Evolutionary conservation across 148 eudicot genomes (phyloP).

Genomic region (Chenopodium album): DNA sequence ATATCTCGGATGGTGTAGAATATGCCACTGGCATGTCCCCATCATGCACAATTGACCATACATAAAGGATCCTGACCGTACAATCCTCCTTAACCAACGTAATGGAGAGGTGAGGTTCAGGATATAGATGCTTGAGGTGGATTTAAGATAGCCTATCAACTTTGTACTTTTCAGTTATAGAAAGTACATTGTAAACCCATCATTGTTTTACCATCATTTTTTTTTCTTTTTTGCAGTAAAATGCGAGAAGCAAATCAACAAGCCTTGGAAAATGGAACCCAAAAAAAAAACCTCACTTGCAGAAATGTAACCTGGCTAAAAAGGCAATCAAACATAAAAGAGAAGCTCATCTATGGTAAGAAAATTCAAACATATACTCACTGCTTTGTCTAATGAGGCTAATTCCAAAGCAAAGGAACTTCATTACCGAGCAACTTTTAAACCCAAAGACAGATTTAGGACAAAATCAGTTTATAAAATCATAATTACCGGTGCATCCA

Average conservation of each 20-base stretch:
- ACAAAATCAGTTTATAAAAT: not conserved
- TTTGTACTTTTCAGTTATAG: not conserved
- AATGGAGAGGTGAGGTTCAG: not conserved
- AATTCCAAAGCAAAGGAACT: not conserved
- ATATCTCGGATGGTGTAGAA: no score
- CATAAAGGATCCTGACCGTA: not conserved
- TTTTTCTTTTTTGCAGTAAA: not conserved
- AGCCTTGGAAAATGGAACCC: not conserved
- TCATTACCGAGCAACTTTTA: not conserved
- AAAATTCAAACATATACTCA: not conserved
- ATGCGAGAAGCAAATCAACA: not conserved
- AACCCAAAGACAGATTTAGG: not conserved
- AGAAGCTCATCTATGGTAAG: not conserved
- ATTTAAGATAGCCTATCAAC: not conserved
- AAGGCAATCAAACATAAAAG: not conserved
- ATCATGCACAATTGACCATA: not conserved
- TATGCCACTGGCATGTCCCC: not conserved
- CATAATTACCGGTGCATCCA: slow-evolving; percentile 86
- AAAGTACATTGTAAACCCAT: not conserved
- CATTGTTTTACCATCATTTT: not conserved
- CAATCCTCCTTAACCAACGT: not conserved
- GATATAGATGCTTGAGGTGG: not conserved
- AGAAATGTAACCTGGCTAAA: not conserved
- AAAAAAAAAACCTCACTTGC: not conserved
- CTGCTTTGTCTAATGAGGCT: not conserved